Conservation (phyloP, 2,329 filamentous ascomycete genomes). For the Colletotrichum godetiae region DNA sequence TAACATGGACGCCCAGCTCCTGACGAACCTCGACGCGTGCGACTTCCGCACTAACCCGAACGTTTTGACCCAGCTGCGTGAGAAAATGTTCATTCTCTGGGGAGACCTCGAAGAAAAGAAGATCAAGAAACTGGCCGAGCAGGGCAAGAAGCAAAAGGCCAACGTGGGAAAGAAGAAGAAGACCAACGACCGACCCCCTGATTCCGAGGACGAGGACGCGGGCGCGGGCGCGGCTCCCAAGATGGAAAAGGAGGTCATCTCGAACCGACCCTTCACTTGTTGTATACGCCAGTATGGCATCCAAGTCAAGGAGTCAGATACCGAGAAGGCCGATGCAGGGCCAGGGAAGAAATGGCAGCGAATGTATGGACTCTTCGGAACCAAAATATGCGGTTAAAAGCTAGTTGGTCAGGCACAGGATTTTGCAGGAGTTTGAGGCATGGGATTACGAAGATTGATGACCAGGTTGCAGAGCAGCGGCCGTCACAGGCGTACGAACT, state of each 20-base stretch:
- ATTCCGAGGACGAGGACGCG: slow-evolving; percentile 47
- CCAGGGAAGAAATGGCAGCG: slow-evolving; percentile 67
- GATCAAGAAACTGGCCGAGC: slow-evolving; percentile 45
- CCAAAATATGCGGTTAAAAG: slow-evolving; percentile 58
- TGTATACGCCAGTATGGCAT: slow-evolving; percentile 80
- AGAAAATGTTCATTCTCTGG: slow-evolving; percentile 84
- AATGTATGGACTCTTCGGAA: slow-evolving; percentile 73
- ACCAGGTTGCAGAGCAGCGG: not conserved
- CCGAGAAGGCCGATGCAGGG: slow-evolving; percentile 56
- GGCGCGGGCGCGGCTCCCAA: not conserved
- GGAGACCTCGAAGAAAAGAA: slow-evolving; percentile 84
- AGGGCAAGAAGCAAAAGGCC: slow-evolving; percentile 39
- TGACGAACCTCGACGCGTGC: slow-evolving; percentile 60
- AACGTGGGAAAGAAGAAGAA: slow-evolving; percentile 21
- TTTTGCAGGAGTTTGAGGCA: not conserved
- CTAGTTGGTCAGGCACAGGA: not conserved
- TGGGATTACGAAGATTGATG: not conserved
- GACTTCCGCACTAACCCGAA: slow-evolving; percentile 65
- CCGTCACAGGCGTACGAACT: not conserved
- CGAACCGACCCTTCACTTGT: slow-evolving; percentile 74
- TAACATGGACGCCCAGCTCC: slow-evolving; percentile 62
- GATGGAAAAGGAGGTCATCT: slow-evolving; percentile 42
- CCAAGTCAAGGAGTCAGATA: slow-evolving; percentile 52
- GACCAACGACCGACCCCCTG: slow-evolving; percentile 45
- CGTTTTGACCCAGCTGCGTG: slow-evolving; percentile 65